phyloP scores from a whole-genome alignment of 2,329 filamentous ascomycete genomes.

The Coleophoma eucalyptorum region DNA sequence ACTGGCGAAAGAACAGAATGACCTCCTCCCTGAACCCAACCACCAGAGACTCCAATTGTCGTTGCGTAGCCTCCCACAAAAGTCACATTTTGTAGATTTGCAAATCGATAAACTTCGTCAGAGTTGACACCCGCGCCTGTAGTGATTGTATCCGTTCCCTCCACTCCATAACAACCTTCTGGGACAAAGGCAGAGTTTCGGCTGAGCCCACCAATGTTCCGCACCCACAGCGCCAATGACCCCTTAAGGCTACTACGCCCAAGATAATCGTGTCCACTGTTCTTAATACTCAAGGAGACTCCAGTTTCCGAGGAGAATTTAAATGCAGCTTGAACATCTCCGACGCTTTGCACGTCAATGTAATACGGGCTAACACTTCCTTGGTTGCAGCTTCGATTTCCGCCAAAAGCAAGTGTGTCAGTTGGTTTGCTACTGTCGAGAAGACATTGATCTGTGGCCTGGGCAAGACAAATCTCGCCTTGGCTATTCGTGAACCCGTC shows the following conservation, averaged over 20 bases:
- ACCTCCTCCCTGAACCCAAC: conserved; percentile 46
- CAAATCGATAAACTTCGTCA: conserved; percentile 20
- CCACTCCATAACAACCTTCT: conserved; percentile 5
- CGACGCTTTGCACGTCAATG: conserved; percentile 14
- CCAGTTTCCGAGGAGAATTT: conserved; percentile 38
- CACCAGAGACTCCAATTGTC: conserved; percentile 48
- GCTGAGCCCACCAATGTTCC: conserved; percentile 5
- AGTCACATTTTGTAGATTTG: conserved; percentile 21
- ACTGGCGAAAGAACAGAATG: conserved; percentile 48
- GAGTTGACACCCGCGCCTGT: conserved; percentile 19
- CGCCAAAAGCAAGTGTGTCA: conserved; percentile 13
- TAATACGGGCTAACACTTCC: conserved; percentile 11
- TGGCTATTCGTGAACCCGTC: conserved; percentile 24
- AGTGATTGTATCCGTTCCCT: conserved; percentile 16
- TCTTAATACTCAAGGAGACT: conserved; percentile 29
- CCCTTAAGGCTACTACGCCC: conserved; percentile 14
- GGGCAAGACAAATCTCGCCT: conserved; percentile 22
- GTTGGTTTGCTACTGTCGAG: conserved; percentile 19
- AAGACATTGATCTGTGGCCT: conserved; percentile 23
- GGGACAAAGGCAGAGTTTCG: conserved; percentile 9
- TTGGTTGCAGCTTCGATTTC: conserved; percentile 10
- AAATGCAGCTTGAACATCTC: conserved; percentile 40
- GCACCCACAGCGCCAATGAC: conserved; percentile 13
- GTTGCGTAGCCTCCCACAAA: conserved; percentile 15
- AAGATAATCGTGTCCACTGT: conserved; percentile 20